Evolutionary conservation across 805 yeast species (phyloP).

Genomic region (Hanseniaspora pseudoguilliermondii): DNA sequence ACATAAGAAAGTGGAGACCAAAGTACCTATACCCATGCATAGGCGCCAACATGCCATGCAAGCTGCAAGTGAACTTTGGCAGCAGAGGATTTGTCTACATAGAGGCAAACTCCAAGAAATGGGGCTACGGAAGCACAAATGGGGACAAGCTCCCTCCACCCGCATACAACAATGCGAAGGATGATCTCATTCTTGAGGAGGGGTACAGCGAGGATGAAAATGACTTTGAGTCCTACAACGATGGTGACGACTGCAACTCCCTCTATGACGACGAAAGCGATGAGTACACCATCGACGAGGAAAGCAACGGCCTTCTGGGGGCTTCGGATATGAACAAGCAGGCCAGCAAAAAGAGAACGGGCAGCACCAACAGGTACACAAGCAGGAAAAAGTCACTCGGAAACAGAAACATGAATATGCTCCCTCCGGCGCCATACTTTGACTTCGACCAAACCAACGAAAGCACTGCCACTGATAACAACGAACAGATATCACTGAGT

Average conservation of each 20-base stretch:
- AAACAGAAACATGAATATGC: not conserved
- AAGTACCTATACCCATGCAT: conserved; percentile 73
- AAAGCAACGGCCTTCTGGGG: not conserved
- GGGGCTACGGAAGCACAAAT: conserved; percentile 88
- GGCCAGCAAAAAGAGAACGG: not conserved
- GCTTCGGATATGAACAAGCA: not conserved
- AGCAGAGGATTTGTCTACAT: conserved; percentile 80
- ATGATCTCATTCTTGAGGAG: conserved; percentile 61
- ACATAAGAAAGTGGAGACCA: conserved; percentile 55
- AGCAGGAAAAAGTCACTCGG: conserved; percentile 7
- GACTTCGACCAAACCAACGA: conserved; percentile 24
- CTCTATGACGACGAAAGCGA: not conserved
- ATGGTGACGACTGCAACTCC: conserved; percentile 1
- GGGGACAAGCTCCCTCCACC: conserved; percentile 92
- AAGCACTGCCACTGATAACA: not conserved
- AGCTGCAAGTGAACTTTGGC: conserved; percentile 80
- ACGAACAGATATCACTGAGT: conserved; percentile 27
- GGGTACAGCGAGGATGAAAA: conserved; percentile 23
- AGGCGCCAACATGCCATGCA: conserved; percentile 73
- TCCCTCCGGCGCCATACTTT: conserved; percentile 29
- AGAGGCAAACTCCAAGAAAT: conserved; percentile 84
- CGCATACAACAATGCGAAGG: conserved; percentile 65
- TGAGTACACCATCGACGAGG: conserved; percentile 1
- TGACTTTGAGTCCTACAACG: conserved; percentile 8
- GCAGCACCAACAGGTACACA: not conserved